Percentiles rank a stretch among this genome's conserved stretches.
Conservation (phyloP, 176 grass and related monocot genomes). For the Typha latifolia region DNA sequence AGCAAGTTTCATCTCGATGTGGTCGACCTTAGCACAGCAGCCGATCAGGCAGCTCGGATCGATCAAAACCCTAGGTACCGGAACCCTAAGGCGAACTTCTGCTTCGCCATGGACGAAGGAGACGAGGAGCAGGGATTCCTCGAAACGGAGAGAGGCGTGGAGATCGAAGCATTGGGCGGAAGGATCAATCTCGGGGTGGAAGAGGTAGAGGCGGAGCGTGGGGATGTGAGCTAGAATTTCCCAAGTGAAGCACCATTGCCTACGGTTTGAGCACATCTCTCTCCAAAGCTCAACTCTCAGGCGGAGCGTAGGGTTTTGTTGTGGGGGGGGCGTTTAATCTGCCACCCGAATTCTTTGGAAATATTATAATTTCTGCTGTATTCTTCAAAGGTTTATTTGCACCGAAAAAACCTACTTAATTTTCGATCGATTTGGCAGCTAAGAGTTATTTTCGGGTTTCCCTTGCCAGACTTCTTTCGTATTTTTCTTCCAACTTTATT, state of each 20-base stretch:
- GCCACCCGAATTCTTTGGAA: no score
- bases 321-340: no score
- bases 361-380: no score
- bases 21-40: constrained; percentile 30
- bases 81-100: constrained; percentile 29
- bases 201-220: constrained; percentile 36
- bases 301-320: no score
- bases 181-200: constrained; percentile 14
- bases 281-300: not conserved
- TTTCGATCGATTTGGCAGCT: no score
- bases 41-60: constrained; percentile 36
- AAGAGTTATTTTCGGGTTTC: no score
- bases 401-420: no score
- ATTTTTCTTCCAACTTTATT: no score
- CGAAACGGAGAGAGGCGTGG: constrained; percentile 40
- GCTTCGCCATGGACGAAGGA: constrained; percentile 30
- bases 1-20: constrained; percentile 51
- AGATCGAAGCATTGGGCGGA: constrained; percentile 2
- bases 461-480: no score
- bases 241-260: constrained; percentile 40
- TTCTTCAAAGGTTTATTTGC: no score
- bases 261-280: not conserved
- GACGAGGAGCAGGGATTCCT: constrained; percentile 35
- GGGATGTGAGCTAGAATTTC: constrained; percentile 27
- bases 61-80: constrained; percentile 49